Evolutionary conservation across 2,329 filamentous ascomycete species (phyloP).

Genomic region (Trichoderma atroviride): DNA sequence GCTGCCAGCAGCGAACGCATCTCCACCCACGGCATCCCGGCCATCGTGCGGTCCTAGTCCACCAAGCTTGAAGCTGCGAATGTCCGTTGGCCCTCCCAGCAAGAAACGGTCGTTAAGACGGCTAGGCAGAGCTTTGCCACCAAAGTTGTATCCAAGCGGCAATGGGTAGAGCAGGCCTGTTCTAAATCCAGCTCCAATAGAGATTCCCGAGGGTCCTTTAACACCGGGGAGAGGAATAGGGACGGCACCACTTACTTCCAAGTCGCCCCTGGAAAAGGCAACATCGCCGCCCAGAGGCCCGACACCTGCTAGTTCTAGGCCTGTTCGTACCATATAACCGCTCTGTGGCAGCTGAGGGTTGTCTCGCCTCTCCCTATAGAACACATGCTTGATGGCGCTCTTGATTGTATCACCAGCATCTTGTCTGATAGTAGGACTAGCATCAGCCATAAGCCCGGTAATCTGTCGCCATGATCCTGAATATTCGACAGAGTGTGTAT

Average conservation of each 20-base stretch:
- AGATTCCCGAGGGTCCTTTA: constrained; percentile 73
- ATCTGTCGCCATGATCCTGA: constrained; percentile 85
- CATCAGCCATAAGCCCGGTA: constrained; percentile 73
- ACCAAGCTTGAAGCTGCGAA: constrained; percentile 88
- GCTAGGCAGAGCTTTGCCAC: constrained; percentile 63
- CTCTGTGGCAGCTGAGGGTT: constrained; percentile 80
- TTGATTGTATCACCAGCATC: constrained; percentile 93
- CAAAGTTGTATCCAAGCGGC: constrained; percentile 59
- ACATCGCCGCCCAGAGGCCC: constrained; percentile 86
- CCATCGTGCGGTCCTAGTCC: constrained; percentile 90
- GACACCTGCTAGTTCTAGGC: constrained; percentile 83
- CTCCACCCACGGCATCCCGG: constrained; percentile 82
- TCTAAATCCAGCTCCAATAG: constrained; percentile 79
- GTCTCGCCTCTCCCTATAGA: constrained; percentile 78
- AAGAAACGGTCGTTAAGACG: constrained; percentile 93
- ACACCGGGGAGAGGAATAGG: constrained; percentile 72
- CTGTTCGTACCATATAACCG: constrained; percentile 78
- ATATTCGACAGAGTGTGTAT: constrained; percentile 78
- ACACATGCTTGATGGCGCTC: constrained; percentile 80
- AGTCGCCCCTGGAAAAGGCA: constrained; percentile 89
- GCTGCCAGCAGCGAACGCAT: constrained; percentile 87
- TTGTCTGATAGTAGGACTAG: constrained; percentile 77
- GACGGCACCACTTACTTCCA: constrained; percentile 76
- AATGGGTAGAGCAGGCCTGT: constrained; percentile 84
- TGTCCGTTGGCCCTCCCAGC: constrained; percentile 90